Evolutionary conservation across 2,329 filamentous ascomycete species (phyloP).

Genomic region (Pseudonectria buxi): DNA sequence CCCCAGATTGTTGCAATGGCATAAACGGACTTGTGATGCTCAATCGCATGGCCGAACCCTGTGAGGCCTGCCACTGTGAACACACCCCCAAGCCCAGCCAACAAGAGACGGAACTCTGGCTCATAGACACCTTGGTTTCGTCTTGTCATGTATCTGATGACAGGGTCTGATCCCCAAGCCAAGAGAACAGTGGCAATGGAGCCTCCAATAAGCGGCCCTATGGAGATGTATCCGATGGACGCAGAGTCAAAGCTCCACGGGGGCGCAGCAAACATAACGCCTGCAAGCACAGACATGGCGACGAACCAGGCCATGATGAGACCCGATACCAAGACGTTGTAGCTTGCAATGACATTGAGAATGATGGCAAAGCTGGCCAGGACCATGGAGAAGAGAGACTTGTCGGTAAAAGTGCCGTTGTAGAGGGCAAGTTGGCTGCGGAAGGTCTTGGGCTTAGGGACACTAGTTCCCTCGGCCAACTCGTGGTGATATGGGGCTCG

Average conservation of each 20-base stretch:
- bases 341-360: slow-evolving; percentile 4
- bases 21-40: slow-evolving; percentile 1
- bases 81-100: neutral
- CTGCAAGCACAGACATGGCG: slow-evolving; percentile 5
- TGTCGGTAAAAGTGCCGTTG: slow-evolving; percentile 2
- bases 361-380: slow-evolving; percentile 3
- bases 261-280: slow-evolving; percentile 6
- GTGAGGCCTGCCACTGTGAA: slow-evolving; percentile 1
- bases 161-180: slow-evolving; percentile 1
- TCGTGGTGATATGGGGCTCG: neutral
- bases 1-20: slow-evolving; percentile 3
- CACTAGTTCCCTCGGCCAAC: neutral
- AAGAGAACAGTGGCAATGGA: slow-evolving; percentile 1
- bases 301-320: slow-evolving; percentile 6
- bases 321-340: slow-evolving; percentile 4
- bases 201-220: slow-evolving; percentile 4
- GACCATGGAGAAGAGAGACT: slow-evolving; percentile 3
- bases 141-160: slow-evolving; percentile 2
- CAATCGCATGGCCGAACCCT: slow-evolving; percentile 3
- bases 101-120: slow-evolving; percentile 5
- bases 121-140: slow-evolving; percentile 7
- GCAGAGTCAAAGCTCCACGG: slow-evolving; percentile 6
- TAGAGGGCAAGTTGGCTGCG: slow-evolving; percentile 1
- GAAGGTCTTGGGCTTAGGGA: slow-evolving; percentile 2
- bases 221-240: slow-evolving; percentile 4